Evolutionary conservation across 1,284 basidiomycete species (phyloP).

Genomic region (Tilletia indica): DNA sequence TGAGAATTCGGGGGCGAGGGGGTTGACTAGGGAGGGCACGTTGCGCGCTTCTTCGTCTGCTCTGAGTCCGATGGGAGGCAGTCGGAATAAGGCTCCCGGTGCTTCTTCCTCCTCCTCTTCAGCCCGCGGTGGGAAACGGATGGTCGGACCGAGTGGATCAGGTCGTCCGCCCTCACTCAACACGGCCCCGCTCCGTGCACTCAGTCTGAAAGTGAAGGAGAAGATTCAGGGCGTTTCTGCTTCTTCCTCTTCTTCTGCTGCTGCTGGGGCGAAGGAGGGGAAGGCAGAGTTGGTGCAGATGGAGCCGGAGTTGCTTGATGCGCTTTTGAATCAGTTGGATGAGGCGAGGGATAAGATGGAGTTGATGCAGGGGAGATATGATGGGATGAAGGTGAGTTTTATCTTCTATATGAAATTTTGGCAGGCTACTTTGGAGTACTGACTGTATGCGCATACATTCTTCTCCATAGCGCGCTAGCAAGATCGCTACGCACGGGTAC

Average conservation of each 20-base stretch:
- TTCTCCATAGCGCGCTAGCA: conserved; percentile 66
- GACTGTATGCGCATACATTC: neutral
- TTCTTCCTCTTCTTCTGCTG: neutral
- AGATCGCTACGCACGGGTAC: conserved; percentile 86
- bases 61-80: too few relatives aligned
- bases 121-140: too few relatives aligned
- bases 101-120: too few relatives aligned
- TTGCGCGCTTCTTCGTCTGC: neutral
- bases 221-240: conserved; percentile 3
- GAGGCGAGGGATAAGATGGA: conserved; percentile 11
- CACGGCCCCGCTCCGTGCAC: neutral
- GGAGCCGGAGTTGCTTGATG: conserved; percentile 9
- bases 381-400: conserved; percentile 12
- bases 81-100: too few relatives aligned
- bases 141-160: too few relatives aligned
- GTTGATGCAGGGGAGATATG: conserved; percentile 10
- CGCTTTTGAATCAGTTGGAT: neutral
- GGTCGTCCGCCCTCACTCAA: neutral
- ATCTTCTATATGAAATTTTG: too few relatives aligned
- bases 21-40: conserved; percentile 5
- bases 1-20: neutral
- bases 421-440: too few relatives aligned
- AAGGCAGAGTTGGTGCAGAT: conserved; percentile 7
- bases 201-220: conserved; percentile 14
- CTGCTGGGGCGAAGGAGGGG: neutral